phyloP scores from a whole-genome alignment of 805 yeast genomes.

The Lipomyces yamadae region DNA sequence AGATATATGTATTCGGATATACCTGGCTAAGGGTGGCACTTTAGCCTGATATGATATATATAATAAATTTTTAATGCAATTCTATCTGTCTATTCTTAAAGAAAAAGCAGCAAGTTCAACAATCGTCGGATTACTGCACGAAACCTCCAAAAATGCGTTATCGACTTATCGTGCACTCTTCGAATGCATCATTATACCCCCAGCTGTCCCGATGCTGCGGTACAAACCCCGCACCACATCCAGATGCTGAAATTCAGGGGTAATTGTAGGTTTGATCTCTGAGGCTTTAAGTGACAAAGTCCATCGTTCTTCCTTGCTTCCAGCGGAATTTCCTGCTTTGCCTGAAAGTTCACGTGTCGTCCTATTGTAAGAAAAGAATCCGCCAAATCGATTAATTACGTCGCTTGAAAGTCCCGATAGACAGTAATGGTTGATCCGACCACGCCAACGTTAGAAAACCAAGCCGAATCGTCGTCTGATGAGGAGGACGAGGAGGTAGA shows the following conservation, averaged over 20 bases:
- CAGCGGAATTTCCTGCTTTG: no score
- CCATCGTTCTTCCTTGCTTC: no score
- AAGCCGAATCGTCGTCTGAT: constrained; percentile 10
- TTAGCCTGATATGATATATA: not conserved
- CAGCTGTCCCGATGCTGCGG: not conserved
- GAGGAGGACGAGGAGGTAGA: constrained; percentile 14
- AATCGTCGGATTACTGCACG: not conserved
- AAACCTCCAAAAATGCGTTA: not conserved
- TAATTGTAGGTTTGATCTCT: not conserved
- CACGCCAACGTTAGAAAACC: not conserved
- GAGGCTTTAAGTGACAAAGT: not conserved
- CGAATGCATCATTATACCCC: not conserved
- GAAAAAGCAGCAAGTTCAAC: not conserved
- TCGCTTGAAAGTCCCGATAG: not conserved
- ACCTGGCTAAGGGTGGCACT: not conserved
- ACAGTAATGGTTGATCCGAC: not conserved
- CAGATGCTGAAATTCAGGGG: not conserved
- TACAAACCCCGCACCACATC: not conserved
- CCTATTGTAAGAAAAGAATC: no score
- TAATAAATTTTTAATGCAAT: not conserved
- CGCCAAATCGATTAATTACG: not conserved
- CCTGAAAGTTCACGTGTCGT: no score
- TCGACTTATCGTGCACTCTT: not conserved
- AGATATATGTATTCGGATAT: not conserved
- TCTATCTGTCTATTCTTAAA: not conserved